These are phyloP conservation scores for Xylaria castorea DNA, from an alignment of 495 filamentous ascomycete species.

Conservation along the genomic window DNA sequence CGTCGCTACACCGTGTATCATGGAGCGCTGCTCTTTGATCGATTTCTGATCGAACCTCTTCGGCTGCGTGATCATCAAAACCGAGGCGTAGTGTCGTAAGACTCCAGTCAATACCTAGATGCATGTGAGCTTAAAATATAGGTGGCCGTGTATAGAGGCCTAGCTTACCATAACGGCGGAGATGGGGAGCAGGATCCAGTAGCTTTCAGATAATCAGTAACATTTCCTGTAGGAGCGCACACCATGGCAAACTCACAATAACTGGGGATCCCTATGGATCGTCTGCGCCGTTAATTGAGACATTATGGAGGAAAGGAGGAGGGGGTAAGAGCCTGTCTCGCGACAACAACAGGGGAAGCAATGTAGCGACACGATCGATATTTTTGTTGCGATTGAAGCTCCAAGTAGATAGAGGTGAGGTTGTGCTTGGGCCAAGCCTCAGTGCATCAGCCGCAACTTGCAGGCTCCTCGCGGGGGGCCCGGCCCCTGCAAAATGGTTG, in stretches of 20 bases:
- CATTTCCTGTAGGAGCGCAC: neutral
- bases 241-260: conserved; percentile 69
- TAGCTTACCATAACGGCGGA: conserved; percentile 88
- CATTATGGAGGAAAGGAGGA: conserved; percentile 60
- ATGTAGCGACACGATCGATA: neutral
- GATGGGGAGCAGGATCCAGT: conserved; percentile 98
- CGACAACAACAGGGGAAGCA: neutral
- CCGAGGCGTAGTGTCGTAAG: conserved; percentile 92
- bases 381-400: conserved; percentile 9
- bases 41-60: conserved; percentile 79
- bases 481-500: conserved; percentile 5
- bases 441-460: conserved; percentile 20
- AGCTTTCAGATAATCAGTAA: conserved; percentile 59
- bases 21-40: conserved; percentile 84
- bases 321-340: neutral
- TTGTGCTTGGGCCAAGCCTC: conserved; percentile 18
- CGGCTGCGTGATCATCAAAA: conserved; percentile 84
- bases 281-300: conserved; percentile 86
- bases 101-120: conserved; percentile 88
- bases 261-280: conserved; percentile 97
- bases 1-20: conserved; percentile 84
- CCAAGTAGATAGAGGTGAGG: conserved; percentile 17
- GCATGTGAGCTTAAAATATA: conserved; percentile 23
- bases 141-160: neutral
- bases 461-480: neutral